Evolutionary conservation across 1,284 basidiomycete species (phyloP).

Genomic region (Marasmius tenuissimus): DNA sequence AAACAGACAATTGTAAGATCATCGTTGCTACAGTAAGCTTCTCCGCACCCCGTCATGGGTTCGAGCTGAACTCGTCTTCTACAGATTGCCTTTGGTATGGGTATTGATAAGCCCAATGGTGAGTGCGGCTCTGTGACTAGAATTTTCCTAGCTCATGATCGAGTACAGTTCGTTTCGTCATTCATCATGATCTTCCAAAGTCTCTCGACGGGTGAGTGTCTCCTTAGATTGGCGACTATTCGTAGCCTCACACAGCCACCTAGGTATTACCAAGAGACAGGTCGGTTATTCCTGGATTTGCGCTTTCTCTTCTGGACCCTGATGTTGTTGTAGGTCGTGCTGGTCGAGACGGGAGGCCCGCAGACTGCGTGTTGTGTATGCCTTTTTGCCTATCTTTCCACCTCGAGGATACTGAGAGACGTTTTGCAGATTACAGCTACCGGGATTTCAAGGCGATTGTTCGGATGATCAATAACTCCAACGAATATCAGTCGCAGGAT

Average conservation of each 20-base stretch:
- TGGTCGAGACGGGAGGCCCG: slow-evolving; percentile 45
- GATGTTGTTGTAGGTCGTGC: slow-evolving; percentile 32
- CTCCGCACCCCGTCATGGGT: slow-evolving; percentile 1
- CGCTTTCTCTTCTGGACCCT: neutral
- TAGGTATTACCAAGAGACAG: slow-evolving; percentile 53
- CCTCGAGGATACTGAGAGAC: neutral
- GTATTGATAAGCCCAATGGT: slow-evolving; percentile 47
- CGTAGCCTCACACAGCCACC: neutral
- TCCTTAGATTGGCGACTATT: neutral
- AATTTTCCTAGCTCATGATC: neutral
- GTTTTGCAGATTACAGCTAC: slow-evolving; percentile 35
- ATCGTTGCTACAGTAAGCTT: slow-evolving; percentile 84
- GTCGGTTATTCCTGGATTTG: neutral
- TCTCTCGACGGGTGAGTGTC: slow-evolving; percentile 42
- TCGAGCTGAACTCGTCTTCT: slow-evolving; percentile 14
- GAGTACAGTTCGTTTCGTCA: slow-evolving; percentile 46
- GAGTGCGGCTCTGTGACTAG: neutral
- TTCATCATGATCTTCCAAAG: slow-evolving; percentile 46
- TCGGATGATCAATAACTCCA: slow-evolving; percentile 38
- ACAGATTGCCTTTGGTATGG: slow-evolving; percentile 95
- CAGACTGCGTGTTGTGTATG: slow-evolving; percentile 48
- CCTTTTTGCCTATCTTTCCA: neutral
- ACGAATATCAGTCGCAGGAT: slow-evolving; percentile 29
- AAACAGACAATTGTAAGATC: slow-evolving; percentile 69
- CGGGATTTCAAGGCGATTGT: slow-evolving; percentile 35